A percentile compares a stretch with the other conserved stretches of the same genome.
Conservation (phyloP, 1,284 basidiomycete species). For the Kwoniella shivajii region DNA sequence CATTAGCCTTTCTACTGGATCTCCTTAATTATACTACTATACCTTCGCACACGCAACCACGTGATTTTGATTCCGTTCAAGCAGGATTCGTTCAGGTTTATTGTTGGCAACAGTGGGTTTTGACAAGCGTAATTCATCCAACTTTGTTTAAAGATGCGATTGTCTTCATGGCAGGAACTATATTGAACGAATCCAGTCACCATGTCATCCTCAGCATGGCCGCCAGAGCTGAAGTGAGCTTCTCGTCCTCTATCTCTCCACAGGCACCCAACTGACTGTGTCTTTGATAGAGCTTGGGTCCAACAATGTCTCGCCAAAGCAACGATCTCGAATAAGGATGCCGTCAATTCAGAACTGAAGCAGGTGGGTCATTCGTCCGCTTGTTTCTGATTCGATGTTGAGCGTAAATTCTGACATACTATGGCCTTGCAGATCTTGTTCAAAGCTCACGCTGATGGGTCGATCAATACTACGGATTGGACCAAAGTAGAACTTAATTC, state of each 20-base stretch:
- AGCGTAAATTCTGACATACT: neutral
- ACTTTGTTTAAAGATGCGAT: too few species aligned
- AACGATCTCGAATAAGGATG: conserved; percentile 49
- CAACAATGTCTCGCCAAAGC: conserved; percentile 50
- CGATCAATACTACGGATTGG: conserved; percentile 53
- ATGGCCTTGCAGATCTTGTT: conserved; percentile 45
- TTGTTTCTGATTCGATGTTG: neutral
- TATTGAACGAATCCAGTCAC: neutral
- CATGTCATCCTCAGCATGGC: conserved; percentile 41
- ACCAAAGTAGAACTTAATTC: conserved; percentile 46
- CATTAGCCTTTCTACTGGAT: too few species aligned
- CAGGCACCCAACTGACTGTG: conserved; percentile 8
- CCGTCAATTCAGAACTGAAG: conserved; percentile 53
- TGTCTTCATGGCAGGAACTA: too few species aligned
- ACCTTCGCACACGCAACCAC: too few species aligned
- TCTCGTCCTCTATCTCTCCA: neutral
- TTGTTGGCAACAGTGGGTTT: too few species aligned
- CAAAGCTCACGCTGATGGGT: conserved; percentile 49
- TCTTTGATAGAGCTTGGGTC: conserved; percentile 46
- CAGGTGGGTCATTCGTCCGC: conserved; percentile 32
- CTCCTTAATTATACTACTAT: too few species aligned
- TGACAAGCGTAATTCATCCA: too few species aligned
- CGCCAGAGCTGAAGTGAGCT: conserved; percentile 45
- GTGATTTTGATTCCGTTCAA: too few species aligned
- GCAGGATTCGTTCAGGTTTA: too few species aligned